Evolutionary conservation across 2,329 filamentous ascomycete species (phyloP).

Genomic region (Sordariomycetes sp.): DNA sequence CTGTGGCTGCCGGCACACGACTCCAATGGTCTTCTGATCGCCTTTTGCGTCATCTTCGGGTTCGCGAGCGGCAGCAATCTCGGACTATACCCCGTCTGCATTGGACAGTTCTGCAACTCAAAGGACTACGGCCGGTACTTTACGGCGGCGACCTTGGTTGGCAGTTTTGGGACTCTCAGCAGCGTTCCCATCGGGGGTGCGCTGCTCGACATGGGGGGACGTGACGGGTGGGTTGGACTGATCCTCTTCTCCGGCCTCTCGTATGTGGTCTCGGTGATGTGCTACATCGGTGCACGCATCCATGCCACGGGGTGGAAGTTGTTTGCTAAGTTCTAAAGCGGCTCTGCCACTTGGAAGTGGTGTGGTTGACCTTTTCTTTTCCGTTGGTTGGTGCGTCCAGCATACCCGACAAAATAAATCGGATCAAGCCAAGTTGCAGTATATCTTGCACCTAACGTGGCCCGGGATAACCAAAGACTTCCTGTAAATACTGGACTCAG

Average conservation of each 20-base stretch:
- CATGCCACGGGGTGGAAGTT: conserved; percentile 21
- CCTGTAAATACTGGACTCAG: too few species aligned
- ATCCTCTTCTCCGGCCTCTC: conserved; percentile 23
- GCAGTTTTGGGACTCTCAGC: conserved; percentile 52
- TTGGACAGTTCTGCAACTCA: conserved; percentile 67
- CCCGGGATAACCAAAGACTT: too few species aligned
- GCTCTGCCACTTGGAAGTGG: background rate
- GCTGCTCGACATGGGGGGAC: conserved; percentile 16
- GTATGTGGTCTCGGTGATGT: conserved; percentile 18
- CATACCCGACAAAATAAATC: too few species aligned
- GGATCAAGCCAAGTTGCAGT: too few species aligned
- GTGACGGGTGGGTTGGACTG: conserved; percentile 20
- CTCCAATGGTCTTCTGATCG: conserved; percentile 43
- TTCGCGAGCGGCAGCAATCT: conserved; percentile 72
- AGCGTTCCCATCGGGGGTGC: conserved; percentile 14
- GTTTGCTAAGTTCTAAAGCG: conserved; percentile 6
- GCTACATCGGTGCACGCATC: conserved; percentile 18
- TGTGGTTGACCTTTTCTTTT: too few species aligned
- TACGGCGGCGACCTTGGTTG: conserved; percentile 65
- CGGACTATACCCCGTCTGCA: conserved; percentile 63
- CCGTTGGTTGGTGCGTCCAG: too few species aligned
- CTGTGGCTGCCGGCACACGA: conserved; percentile 56
- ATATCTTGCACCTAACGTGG: too few species aligned
- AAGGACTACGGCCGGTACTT: conserved; percentile 65
- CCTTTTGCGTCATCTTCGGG: conserved; percentile 62